A percentile compares a stretch with the other conserved stretches of the same genome.
phyloP scores from a whole-genome alignment of 1,284 basidiomycete genomes.

The Pseudozyma sp. region DNA sequence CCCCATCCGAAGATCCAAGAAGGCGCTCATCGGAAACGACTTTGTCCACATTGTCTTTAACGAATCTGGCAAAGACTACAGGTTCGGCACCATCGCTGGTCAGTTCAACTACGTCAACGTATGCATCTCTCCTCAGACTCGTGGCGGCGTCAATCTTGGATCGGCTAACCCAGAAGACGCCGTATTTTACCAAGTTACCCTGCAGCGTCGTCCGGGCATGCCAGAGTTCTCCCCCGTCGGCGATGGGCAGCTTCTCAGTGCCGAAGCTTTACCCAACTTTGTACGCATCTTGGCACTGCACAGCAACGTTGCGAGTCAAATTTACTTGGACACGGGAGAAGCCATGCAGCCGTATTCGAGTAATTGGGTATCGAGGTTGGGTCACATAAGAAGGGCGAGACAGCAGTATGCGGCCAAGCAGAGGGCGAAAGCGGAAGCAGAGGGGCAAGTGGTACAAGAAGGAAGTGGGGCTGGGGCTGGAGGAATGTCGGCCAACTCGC shows the following conservation, averaged over 20 bases:
- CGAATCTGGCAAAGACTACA: slow-evolving; percentile 75
- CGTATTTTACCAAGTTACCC: slow-evolving; percentile 65
- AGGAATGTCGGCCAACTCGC: slow-evolving; percentile 29
- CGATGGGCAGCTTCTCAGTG: slow-evolving; percentile 63
- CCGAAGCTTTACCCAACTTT: slow-evolving; percentile 59
- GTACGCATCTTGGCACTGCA: slow-evolving; percentile 65
- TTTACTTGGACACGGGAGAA: slow-evolving; percentile 65
- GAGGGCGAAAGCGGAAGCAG: slow-evolving; percentile 15
- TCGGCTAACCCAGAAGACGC: slow-evolving; percentile 61
- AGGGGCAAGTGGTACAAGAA: slow-evolving; percentile 3
- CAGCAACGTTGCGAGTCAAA: slow-evolving; percentile 65
- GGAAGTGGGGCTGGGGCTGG: background rate
- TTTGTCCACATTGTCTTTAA: slow-evolving; percentile 86
- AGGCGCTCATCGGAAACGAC: slow-evolving; percentile 69
- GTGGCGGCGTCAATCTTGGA: slow-evolving; percentile 60
- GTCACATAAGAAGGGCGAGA: slow-evolving; percentile 46
- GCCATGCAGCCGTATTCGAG: slow-evolving; percentile 64
- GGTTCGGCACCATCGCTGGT: slow-evolving; percentile 89
- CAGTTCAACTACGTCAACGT: slow-evolving; percentile 99
- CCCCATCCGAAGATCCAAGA: slow-evolving; percentile 56
- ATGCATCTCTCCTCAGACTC: slow-evolving; percentile 75
- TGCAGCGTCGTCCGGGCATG: slow-evolving; percentile 61
- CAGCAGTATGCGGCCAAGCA: slow-evolving; percentile 30
- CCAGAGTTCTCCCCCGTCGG: slow-evolving; percentile 66
- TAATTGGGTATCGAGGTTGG: slow-evolving; percentile 61